Percentiles rank a stretch among this genome's conserved stretches.
These are phyloP conservation scores for Gliomastix tumulicola DNA, from an alignment of 2,329 filamentous ascomycete species.

Conservation along the genomic window DNA sequence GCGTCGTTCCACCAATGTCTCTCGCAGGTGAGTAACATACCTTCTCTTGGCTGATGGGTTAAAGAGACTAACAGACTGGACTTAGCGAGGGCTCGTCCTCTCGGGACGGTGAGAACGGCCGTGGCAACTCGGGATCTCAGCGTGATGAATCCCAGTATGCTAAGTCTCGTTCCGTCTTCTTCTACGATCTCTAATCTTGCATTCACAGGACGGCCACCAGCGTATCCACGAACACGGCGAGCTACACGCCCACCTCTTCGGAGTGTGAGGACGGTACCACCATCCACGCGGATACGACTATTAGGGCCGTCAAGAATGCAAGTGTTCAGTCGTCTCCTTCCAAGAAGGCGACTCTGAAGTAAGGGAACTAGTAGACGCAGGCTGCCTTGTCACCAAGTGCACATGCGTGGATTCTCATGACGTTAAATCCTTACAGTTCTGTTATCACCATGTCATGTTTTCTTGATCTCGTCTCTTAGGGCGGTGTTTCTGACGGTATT, in stretches of 20 bases:
- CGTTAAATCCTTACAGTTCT: too few species aligned
- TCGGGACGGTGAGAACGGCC: not conserved
- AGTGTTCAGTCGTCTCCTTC: conserved; percentile 42
- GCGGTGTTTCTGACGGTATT: conserved; percentile 16
- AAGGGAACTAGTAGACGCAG: too few species aligned
- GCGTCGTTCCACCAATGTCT: conserved; percentile 20
- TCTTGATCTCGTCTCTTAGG: conserved; percentile 1
- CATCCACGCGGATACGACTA: conserved; percentile 42
- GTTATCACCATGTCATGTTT: too few species aligned
- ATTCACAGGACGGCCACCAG: conserved; percentile 25
- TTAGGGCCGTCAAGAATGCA: conserved; percentile 24
- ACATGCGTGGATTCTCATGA: too few species aligned
- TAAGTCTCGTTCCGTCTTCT: conserved; percentile 8
- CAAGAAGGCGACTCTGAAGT: too few species aligned
- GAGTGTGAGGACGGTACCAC: conserved; percentile 48
- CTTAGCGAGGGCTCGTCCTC: conserved; percentile 2
- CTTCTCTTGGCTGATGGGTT: too few species aligned
- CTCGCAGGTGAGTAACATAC: conserved; percentile 24
- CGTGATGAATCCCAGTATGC: conserved; percentile 27
- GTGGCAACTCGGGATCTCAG: conserved; percentile 17
- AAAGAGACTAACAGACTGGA: too few species aligned
- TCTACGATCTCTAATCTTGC: conserved; percentile 1
- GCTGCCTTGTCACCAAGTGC: too few species aligned
- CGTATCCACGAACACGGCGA: conserved; percentile 29
- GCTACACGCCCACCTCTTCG: conserved; percentile 32